Percentiles rank a stretch among this genome's conserved stretches.
Evolutionary conservation across 805 yeast species (phyloP).

Genomic region (Metschnikowia orientalis): DNA sequence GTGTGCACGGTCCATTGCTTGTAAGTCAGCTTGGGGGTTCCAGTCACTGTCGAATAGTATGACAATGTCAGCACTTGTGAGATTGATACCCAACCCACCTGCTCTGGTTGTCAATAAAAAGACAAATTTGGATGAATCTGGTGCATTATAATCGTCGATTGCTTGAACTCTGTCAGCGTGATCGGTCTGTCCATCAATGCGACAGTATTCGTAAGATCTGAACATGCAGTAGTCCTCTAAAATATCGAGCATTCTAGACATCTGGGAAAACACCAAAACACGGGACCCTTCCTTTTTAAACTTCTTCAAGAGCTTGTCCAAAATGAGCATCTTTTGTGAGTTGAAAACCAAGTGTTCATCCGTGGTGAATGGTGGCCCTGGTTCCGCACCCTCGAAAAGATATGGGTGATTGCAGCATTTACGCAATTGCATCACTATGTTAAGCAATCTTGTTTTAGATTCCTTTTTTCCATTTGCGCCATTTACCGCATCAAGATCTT

Average conservation of each 20-base stretch:
- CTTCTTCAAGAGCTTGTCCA: conserved; percentile 62
- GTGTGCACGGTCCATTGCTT: conserved; percentile 88
- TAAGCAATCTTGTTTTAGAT: conserved; percentile 67
- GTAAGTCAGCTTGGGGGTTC: conserved; percentile 88
- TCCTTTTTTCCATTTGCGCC: conserved; percentile 76
- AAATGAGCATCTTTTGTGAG: conserved; percentile 65
- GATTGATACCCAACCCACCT: conserved; percentile 84
- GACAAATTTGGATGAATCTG: conserved; percentile 66
- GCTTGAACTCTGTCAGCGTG: conserved; percentile 72
- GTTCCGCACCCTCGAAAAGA: conserved; percentile 82
- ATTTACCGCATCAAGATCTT: conserved; percentile 80
- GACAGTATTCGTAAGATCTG: conserved; percentile 64
- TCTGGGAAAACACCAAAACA: conserved; percentile 75
- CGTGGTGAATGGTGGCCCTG: conserved; percentile 84
- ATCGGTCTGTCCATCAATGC: conserved; percentile 82
- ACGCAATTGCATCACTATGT: conserved; percentile 80
- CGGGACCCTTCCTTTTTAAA: conserved; percentile 67
- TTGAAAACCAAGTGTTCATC: conserved; percentile 78
- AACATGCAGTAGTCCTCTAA: conserved; percentile 74
- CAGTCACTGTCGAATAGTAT: conserved; percentile 76
- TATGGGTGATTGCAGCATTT: conserved; percentile 86
- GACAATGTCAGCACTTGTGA: conserved; percentile 77
- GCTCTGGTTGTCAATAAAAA: conserved; percentile 80
- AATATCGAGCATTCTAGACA: conserved; percentile 78
- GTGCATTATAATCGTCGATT: conserved; percentile 76